phyloP scores from a whole-genome alignment of 306 rosid species.

The Dryas drummondii region DNA sequence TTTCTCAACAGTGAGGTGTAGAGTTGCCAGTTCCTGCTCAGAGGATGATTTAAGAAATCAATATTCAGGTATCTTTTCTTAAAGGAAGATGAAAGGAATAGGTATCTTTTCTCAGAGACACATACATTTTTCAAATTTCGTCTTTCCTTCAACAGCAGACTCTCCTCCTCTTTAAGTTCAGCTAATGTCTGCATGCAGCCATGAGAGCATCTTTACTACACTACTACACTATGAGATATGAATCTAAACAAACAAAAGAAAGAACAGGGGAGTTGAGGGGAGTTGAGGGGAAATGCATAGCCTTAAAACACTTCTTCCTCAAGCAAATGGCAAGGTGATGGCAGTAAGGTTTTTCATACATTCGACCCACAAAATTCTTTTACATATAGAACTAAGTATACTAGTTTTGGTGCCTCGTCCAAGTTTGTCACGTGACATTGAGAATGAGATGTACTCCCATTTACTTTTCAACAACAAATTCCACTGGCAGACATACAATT shows the following conservation, averaged over 20 bases:
- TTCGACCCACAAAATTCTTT: background rate
- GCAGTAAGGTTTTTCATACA: background rate
- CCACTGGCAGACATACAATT: background rate
- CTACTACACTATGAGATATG: background rate
- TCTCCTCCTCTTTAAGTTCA: slow-evolving; percentile 84
- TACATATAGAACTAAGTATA: background rate
- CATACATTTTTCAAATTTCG: slow-evolving; percentile 65
- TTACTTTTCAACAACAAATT: background rate
- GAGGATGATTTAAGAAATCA: slow-evolving; percentile 14
- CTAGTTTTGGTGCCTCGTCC: background rate
- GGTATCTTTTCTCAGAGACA: background rate
- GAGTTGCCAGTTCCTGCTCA: slow-evolving; percentile 60
- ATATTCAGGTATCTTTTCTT: slow-evolving; percentile 7
- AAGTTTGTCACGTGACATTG: background rate
- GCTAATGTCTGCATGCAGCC: slow-evolving; percentile 63
- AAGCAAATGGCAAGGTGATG: background rate
- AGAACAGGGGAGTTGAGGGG: background rate
- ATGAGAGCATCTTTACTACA: background rate
- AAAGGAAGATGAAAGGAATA: background rate
- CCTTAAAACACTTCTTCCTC: background rate
- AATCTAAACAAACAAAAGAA: background rate
- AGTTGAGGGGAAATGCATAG: background rate
- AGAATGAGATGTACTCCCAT: background rate
- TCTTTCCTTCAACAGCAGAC: slow-evolving; percentile 62
- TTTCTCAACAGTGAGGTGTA: slow-evolving; percentile 55